These are phyloP conservation scores for Fusarium brachygibbosum DNA, from an alignment of 2,329 filamentous ascomycete genomes.

Conservation along the genomic window DNA sequence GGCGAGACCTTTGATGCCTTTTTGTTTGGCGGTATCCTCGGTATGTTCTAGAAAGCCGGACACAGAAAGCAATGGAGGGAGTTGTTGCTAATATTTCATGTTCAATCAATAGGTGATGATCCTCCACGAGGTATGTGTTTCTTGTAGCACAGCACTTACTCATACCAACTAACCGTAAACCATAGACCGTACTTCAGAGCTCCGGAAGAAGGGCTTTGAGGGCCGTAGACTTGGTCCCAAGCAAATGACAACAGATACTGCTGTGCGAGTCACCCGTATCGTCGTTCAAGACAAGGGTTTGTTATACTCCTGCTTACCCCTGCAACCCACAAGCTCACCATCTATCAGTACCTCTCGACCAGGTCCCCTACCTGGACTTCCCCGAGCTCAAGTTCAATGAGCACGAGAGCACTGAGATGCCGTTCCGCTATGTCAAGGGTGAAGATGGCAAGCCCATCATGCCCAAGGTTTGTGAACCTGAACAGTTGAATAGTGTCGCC, in stretches of 20 bases:
- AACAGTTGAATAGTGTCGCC: too few relatives aligned
- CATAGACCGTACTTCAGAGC: conserved; percentile 91
- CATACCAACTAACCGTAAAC: conserved; percentile 28
- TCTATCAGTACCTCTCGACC: conserved; percentile 76
- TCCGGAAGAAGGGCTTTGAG: conserved; percentile 92
- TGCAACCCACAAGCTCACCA: conserved; percentile 23
- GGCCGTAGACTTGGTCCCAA: conserved; percentile 89
- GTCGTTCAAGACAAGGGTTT: conserved; percentile 86
- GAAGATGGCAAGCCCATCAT: conserved; percentile 85
- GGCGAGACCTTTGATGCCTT: conserved; percentile 88
- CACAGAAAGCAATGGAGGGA: background rate
- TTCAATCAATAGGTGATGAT: conserved; percentile 77
- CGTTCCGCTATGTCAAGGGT: conserved; percentile 92
- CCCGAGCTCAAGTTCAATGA: conserved; percentile 92
- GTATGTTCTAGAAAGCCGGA: conserved; percentile 61
- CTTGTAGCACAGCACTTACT: conserved; percentile 4
- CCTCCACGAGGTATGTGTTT: conserved; percentile 82
- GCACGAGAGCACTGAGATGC: conserved; percentile 96
- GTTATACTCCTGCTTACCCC: conserved; percentile 44
- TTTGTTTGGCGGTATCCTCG: conserved; percentile 94
- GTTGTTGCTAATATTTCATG: conserved; percentile 36
- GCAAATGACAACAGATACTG: conserved; percentile 99
- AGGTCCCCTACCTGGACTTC: conserved; percentile 86
- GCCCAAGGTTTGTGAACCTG: conserved; percentile 75
- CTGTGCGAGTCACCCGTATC: conserved; percentile 91